A percentile compares a stretch with the other conserved stretches of the same genome.
phyloP scores from a whole-genome alignment of 257 asterid genomes.

The Henckelia pumila region DNA sequence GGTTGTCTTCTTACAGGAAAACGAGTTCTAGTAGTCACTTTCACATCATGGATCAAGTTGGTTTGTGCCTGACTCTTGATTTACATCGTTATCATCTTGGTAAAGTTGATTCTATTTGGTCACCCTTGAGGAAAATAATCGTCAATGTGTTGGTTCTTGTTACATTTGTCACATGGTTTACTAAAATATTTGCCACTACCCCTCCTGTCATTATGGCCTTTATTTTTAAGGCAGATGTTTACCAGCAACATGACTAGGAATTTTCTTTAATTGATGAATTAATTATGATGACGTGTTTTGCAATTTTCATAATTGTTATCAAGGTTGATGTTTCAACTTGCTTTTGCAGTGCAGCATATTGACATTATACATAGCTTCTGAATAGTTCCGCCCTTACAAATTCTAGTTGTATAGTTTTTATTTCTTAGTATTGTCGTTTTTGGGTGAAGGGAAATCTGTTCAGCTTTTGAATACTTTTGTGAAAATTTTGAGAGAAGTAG shows the following conservation, averaged over 20 bases:
- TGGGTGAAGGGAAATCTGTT: neutral
- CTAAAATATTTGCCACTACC: neutral
- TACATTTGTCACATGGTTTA: neutral
- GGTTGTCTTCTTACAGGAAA: no score
- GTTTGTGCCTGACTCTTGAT: no score
- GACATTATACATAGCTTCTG: no score
- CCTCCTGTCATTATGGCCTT: neutral
- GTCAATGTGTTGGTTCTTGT: neutral
- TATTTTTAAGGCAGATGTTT: neutral
- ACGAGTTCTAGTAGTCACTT: no score
- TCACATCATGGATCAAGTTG: no score
- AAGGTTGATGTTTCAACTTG: neutral
- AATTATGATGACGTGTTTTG: neutral
- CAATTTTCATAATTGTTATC: neutral
- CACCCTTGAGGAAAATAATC: neutral
- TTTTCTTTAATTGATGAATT: neutral
- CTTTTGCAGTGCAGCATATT: neutral
- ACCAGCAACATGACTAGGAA: neutral
- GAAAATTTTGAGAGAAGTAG: neutral
- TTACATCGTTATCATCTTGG: no score
- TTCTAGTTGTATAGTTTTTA: no score
- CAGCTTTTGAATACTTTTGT: neutral
- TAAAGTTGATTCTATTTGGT: neutral
- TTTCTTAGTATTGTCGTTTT: neutral
- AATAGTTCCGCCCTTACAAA: no score